A percentile compares a stretch with the other conserved stretches of the same genome.
These are phyloP conservation scores for Eucommia ulmoides DNA, from an alignment of 257 asterid genomes.

Conservation along the genomic window DNA sequence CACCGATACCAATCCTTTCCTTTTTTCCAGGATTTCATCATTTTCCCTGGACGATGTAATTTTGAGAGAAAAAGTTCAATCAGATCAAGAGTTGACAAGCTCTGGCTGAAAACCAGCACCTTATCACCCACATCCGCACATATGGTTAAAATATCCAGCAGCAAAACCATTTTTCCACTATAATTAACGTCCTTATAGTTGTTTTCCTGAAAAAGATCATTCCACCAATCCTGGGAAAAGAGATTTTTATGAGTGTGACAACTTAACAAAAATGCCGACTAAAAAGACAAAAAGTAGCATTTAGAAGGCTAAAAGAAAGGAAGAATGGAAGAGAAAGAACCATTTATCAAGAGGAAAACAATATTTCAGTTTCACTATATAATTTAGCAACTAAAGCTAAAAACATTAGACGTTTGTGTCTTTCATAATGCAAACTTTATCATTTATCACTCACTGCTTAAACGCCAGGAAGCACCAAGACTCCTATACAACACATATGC, in stretches of 20 bases:
- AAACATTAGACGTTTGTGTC: too few relatives aligned
- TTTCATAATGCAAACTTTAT: too few relatives aligned
- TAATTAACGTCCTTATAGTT: slow-evolving; percentile 58
- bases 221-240: slow-evolving; percentile 85
- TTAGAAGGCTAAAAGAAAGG: too few relatives aligned
- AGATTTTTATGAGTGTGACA: slow-evolving; percentile 6
- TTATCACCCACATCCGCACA: slow-evolving; percentile 79
- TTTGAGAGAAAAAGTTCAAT: slow-evolving; percentile 79
- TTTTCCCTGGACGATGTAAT: slow-evolving; percentile 60
- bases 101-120: slow-evolving; percentile 92
- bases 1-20: slow-evolving; percentile 99
- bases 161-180: slow-evolving; percentile 95
- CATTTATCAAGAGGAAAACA: too few relatives aligned
- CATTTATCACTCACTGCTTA: too few relatives aligned
- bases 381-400: too few relatives aligned
- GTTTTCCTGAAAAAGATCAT: slow-evolving; percentile 59
- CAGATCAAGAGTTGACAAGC: slow-evolving; percentile 73
- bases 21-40: slow-evolving; percentile 67
- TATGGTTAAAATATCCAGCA: slow-evolving; percentile 76
- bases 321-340: too few relatives aligned
- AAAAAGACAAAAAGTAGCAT: too few relatives aligned
- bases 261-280: too few relatives aligned
- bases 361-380: too few relatives aligned
- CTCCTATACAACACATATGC: too few relatives aligned
- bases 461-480: too few relatives aligned